Percentiles rank a stretch among this genome's conserved stretches.
phyloP scores from a whole-genome alignment of 2,329 filamentous ascomycete genomes.

The Cladosporium sp. region DNA sequence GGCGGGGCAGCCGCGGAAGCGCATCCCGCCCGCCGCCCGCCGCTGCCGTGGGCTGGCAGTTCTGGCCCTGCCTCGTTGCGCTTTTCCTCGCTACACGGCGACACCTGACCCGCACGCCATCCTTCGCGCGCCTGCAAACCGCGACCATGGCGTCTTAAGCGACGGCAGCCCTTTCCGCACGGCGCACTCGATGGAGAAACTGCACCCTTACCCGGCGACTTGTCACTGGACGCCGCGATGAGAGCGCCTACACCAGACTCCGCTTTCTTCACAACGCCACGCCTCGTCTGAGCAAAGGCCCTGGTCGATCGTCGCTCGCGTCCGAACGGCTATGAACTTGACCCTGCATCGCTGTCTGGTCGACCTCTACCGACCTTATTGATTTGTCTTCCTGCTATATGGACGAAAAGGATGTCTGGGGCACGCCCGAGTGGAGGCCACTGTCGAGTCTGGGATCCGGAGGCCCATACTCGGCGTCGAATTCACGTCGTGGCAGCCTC shows the following conservation, averaged over 20 bases:
- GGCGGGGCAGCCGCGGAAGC: too few species aligned
- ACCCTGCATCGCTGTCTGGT: too few species aligned
- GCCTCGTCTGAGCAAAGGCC: background rate
- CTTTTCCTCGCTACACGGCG: background rate
- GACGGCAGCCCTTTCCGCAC: background rate
- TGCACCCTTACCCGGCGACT: background rate
- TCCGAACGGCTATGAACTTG: background rate
- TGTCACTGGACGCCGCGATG: background rate
- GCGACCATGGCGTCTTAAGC: constrained; percentile 1
- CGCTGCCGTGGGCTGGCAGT: too few species aligned
- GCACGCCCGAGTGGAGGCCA: constrained; percentile 24
- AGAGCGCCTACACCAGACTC: constrained; percentile 1
- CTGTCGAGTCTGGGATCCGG: constrained; percentile 18
- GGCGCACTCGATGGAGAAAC: background rate
- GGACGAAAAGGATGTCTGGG: constrained; percentile 23
- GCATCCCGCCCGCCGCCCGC: too few species aligned
- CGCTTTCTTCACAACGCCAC: constrained; percentile 11
- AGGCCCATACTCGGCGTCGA: background rate
- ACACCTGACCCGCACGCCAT: constrained; percentile 1
- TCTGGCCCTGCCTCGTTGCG: background rate
- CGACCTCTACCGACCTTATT: too few species aligned
- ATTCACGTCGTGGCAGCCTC: constrained; percentile 3
- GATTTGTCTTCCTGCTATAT: constrained; percentile 13
- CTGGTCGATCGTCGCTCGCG: background rate
- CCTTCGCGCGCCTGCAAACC: background rate